Conservation (phyloP, 2,329 filamentous ascomycete species). For the Ophiobolus disseminans region DNA sequence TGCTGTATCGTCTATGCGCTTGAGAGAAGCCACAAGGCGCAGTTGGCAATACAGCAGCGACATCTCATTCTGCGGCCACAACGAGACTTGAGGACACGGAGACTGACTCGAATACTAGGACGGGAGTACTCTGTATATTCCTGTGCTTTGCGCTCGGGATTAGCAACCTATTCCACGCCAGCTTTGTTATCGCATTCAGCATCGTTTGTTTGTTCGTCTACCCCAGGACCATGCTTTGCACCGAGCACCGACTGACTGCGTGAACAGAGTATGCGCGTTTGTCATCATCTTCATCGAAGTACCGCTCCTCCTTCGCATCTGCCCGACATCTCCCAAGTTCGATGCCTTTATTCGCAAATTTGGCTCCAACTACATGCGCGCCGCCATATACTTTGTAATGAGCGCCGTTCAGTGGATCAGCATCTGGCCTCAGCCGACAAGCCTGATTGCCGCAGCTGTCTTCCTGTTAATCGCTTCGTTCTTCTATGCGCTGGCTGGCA, state of each 20-base stretch:
- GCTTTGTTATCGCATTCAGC: conserved; percentile 64
- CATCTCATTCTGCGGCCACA: not conserved
- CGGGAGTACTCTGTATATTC: conserved; percentile 66
- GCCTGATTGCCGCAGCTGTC: conserved; percentile 84
- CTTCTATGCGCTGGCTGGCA: conserved; percentile 80
- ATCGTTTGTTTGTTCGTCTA: conserved; percentile 58
- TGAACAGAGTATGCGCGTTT: conserved; percentile 55
- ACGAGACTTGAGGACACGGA: not conserved
- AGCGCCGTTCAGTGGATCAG: conserved; percentile 85
- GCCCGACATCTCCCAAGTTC: conserved; percentile 89
- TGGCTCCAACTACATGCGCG: conserved; percentile 97
- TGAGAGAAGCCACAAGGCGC: too few species aligned
- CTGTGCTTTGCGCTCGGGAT: conserved; percentile 73
- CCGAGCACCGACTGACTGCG: not conserved
- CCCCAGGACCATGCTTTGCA: not conserved
- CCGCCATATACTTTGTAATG: conserved; percentile 83
- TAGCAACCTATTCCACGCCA: conserved; percentile 71
- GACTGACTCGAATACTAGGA: conserved; percentile 49
- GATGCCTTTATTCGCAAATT: conserved; percentile 89
- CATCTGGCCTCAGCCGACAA: conserved; percentile 67
- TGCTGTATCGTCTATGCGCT: too few species aligned
- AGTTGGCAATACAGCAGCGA: too few species aligned
- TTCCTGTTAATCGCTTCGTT: conserved; percentile 76
- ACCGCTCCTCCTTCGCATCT: conserved; percentile 94
- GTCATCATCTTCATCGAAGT: conserved; percentile 70